Percentiles rank a stretch among this genome's conserved stretches.
phyloP scores from a whole-genome alignment of 768 basidiomycete genomes.

The Pleurotus platypus region DNA sequence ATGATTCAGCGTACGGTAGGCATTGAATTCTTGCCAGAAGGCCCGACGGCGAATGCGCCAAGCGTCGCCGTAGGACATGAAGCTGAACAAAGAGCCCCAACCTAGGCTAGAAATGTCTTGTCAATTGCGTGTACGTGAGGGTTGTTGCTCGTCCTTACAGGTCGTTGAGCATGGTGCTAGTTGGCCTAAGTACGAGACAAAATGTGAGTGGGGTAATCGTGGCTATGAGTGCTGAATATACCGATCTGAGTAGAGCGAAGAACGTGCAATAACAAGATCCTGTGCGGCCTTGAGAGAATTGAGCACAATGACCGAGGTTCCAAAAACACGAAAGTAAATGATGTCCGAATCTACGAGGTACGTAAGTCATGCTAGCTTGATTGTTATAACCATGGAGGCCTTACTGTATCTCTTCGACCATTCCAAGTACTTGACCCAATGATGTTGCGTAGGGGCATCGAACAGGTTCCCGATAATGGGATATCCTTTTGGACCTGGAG shows the following conservation, averaged over 20 bases:
- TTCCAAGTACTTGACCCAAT: conserved; percentile 14
- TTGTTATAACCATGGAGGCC: neutral
- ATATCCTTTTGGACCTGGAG: conserved; percentile 22
- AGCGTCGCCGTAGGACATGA: conserved; percentile 27
- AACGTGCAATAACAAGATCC: conserved; percentile 26
- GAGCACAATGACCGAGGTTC: conserved; percentile 13
- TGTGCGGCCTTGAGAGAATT: neutral
- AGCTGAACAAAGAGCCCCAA: too few relatives aligned
- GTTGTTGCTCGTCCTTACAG: too few relatives aligned
- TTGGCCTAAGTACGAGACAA: too few relatives aligned
- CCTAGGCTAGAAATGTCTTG: too few relatives aligned
- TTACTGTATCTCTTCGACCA: conserved; percentile 17
- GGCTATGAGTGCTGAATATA: too few relatives aligned
- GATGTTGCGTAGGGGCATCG: conserved; percentile 15
- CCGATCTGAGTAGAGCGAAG: conserved; percentile 2
- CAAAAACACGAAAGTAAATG: conserved; percentile 5
- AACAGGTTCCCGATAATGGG: conserved; percentile 22
- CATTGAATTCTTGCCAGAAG: conserved; percentile 38
- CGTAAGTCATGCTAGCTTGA: too few relatives aligned
- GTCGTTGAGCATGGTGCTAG: too few relatives aligned
- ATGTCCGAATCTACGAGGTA: neutral
- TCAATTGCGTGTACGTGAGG: too few relatives aligned
- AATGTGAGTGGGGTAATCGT: too few relatives aligned
- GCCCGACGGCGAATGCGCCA: conserved; percentile 39
- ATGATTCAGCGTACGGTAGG: conserved; percentile 24